These are phyloP conservation scores for Tylopilus subfusipes DNA, from an alignment of 768 basidiomycete genomes.

Conservation along the genomic window DNA sequence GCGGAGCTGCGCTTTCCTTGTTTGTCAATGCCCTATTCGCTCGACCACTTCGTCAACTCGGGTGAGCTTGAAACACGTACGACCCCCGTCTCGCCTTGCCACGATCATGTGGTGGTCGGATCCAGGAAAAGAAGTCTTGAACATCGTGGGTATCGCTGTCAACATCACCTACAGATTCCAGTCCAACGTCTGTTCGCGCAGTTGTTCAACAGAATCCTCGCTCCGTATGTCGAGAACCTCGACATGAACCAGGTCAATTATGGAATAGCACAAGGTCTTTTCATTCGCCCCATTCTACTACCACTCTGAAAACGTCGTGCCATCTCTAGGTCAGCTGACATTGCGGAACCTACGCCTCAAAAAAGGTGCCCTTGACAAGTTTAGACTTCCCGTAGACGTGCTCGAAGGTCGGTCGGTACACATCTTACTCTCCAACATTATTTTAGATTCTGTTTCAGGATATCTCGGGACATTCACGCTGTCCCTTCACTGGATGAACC, in stretches of 20 bases:
- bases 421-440: neutral
- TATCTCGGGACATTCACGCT: conserved; percentile 83
- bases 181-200: conserved; percentile 17
- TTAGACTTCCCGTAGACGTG: conserved; percentile 92
- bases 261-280: conserved; percentile 79
- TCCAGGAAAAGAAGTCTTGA: conserved; percentile 80
- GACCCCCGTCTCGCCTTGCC: conserved; percentile 12
- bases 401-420: conserved; percentile 61
- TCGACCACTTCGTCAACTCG: neutral
- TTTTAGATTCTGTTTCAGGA: conserved; percentile 42
- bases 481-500: conserved; percentile 84
- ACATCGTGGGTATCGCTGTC: conserved; percentile 47
- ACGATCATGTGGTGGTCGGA: conserved; percentile 79
- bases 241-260: conserved; percentile 94
- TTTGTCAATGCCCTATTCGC: conserved; percentile 33
- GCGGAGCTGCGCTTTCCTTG: conserved; percentile 18
- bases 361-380: conserved; percentile 91
- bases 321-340: conserved; percentile 61
- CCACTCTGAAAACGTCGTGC: conserved; percentile 6
- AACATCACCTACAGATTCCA: neutral
- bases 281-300: neutral
- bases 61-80: neutral
- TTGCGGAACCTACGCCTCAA: conserved; percentile 83
- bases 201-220: conserved; percentile 89
- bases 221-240: conserved; percentile 94